These are phyloP conservation scores for Paulownia fortunei DNA, from an alignment of 257 asterid species.

Conservation along the genomic window DNA sequence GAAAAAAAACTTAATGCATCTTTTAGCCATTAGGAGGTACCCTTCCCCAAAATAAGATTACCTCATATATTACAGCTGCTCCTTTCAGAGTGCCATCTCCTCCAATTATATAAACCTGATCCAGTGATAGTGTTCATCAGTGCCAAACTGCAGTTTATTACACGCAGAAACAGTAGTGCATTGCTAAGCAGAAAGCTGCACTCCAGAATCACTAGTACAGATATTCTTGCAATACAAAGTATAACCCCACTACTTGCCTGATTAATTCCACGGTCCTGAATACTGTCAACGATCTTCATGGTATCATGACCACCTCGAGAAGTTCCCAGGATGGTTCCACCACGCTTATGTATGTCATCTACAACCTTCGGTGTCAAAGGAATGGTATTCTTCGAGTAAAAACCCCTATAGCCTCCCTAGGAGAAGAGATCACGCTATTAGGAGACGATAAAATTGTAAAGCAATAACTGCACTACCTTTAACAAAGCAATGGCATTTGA, in stretches of 20 bases:
- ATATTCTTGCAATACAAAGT: slow-evolving; percentile 10
- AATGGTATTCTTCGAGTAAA: slow-evolving; percentile 58
- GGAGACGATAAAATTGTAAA: background rate
- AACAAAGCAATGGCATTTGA: slow-evolving; percentile 23
- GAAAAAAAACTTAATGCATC: background rate
- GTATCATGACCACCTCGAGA: slow-evolving; percentile 98
- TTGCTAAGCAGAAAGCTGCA: slow-evolving; percentile 21
- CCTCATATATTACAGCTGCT: slow-evolving; percentile 88
- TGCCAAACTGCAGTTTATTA: slow-evolving; percentile 22
- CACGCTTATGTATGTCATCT: slow-evolving; percentile 92
- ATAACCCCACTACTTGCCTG: slow-evolving; percentile 56
- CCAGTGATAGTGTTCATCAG: slow-evolving; percentile 37
- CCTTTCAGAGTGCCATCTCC: slow-evolving; percentile 97
- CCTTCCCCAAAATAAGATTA: slow-evolving; percentile 27
- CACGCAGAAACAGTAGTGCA: slow-evolving; percentile 21
- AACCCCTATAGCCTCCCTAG: slow-evolving; percentile 68
- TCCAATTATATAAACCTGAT: slow-evolving; percentile 92
- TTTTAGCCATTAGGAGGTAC: background rate
- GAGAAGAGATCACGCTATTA: slow-evolving; percentile 30
- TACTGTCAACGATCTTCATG: slow-evolving; percentile 85
- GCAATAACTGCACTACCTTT: background rate
- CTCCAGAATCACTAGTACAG: slow-evolving; percentile 9
- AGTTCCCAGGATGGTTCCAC: slow-evolving; percentile 92
- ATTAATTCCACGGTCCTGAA: slow-evolving; percentile 94
- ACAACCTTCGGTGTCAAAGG: slow-evolving; percentile 59